These are phyloP conservation scores for Isabelozyma heimii DNA, from an alignment of 805 yeast species.

Conservation along the genomic window DNA sequence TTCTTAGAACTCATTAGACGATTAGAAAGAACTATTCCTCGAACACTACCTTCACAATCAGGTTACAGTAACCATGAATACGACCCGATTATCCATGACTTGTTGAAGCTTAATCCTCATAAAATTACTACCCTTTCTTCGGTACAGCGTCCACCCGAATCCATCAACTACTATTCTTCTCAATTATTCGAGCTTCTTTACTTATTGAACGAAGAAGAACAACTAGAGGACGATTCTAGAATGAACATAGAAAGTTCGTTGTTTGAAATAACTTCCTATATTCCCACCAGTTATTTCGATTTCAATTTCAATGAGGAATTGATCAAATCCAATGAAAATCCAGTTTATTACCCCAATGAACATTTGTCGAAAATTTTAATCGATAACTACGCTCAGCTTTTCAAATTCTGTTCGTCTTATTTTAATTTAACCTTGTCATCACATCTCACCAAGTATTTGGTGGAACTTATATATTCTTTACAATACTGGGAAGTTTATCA, in stretches of 20 bases:
- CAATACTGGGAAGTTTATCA: slow-evolving; percentile 47
- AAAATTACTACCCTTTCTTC: slow-evolving; percentile 1
- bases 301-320: neutral
- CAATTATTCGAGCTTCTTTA: slow-evolving; percentile 27
- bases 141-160: slow-evolving; percentile 2
- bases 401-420: slow-evolving; percentile 30
- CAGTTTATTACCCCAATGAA: slow-evolving; percentile 30
- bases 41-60: slow-evolving; percentile 10
- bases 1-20: slow-evolving; percentile 12
- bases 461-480: slow-evolving; percentile 33
- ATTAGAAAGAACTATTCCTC: slow-evolving; percentile 12
- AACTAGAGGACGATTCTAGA: slow-evolving; percentile 26
- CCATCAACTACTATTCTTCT: slow-evolving; percentile 30
- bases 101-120: slow-evolving; percentile 30
- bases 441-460: slow-evolving; percentile 37
- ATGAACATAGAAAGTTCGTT: slow-evolving; percentile 26
- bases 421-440: slow-evolving; percentile 37
- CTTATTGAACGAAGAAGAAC: slow-evolving; percentile 23
- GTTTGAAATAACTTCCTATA: slow-evolving; percentile 20
- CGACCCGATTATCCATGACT: slow-evolving; percentile 33
- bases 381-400: slow-evolving; percentile 34
- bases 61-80: neutral
- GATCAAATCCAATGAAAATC: neutral
- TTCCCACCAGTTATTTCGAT: slow-evolving; percentile 17
- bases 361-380: slow-evolving; percentile 33